Base-by-base conservation (phyloP, 768 basidiomycete genomes). In the Mycena venus region DNA sequence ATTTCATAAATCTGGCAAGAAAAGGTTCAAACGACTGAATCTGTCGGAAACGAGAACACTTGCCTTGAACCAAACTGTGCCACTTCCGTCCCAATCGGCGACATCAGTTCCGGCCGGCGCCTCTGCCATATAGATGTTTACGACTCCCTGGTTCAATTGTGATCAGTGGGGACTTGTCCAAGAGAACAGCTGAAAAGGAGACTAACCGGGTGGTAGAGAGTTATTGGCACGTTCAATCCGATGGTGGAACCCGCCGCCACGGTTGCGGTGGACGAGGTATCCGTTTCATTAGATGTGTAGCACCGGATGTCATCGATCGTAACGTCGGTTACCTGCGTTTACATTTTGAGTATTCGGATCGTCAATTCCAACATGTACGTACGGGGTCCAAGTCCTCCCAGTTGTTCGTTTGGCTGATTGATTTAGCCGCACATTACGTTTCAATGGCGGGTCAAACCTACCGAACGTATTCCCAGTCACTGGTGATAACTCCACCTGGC, bases 61-160 rank as follows among this genome's bases (percentile, higher is more conserved):
- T 56, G 83, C 81, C 80, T 83, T 81, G 81, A 85, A 85, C 84
- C 84, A 84, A 31, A 82, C 73, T 0, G 14, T n/a, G 2, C 73
- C 73, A 21, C 63, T 67, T 12, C 73, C 73, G 31, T 75, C 68
- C 73, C 73, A 75, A 17, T 15, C 40, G 0, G 68, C 51, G 1
- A 75, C 73, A 25, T 75, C 73, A 6, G 68, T 75, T 9, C 68
- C 73, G 3, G 25, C 25, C 7, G 73, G 73, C 34, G 68, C 73
- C 32, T 70, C 17, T 15, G 73, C 73, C 68, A 75, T 70, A 36
- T 75, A 75, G 32, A 75, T 64, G 38, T 75, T 75, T 21, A 75
- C 11, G 7, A 74, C 71, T n/a, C n/a, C n/a, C 71, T 72, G 15
- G n/a, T 7, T 15, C 27, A 60, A 38, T 12, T n/a, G n/a, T 25